A percentile compares a stretch with the other conserved stretches of the same genome.
Evolutionary conservation across 2,329 filamentous ascomycete genomes (phyloP).

Genomic region (Xylaria sp.): DNA sequence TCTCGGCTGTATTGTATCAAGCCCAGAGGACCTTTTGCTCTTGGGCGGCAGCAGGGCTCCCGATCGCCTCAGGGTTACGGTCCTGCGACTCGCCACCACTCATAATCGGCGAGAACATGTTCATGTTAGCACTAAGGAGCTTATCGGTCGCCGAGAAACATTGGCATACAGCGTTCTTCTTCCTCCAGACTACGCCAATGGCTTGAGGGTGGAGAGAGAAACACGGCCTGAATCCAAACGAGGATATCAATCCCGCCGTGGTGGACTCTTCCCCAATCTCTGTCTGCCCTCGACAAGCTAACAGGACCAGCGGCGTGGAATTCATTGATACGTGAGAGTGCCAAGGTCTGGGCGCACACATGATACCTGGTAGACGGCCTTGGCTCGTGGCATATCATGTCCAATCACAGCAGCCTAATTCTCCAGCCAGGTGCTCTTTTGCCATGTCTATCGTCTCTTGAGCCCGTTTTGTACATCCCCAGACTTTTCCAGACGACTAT

Average conservation of each 20-base stretch:
- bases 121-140: conserved; percentile 12
- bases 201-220: conserved; percentile 15
- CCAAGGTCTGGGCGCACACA: conserved; percentile 32
- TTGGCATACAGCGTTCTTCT: conserved; percentile 27
- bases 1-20: neutral
- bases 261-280: conserved; percentile 3
- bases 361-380: neutral
- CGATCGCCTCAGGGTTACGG: conserved; percentile 6
- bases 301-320: neutral
- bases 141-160: conserved; percentile 34
- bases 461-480: neutral
- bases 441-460: neutral
- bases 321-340: conserved; percentile 1
- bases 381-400: conserved; percentile 15
- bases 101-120: neutral
- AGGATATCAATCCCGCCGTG: conserved; percentile 24
- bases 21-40: conserved; percentile 15
- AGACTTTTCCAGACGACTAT: neutral
- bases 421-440: conserved; percentile 1
- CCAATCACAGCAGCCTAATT: conserved; percentile 9
- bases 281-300: neutral
- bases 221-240: conserved; percentile 18
- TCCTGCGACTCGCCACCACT: conserved; percentile 26
- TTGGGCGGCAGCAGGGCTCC: conserved; percentile 18
- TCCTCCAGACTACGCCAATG: conserved; percentile 1